Percentiles rank a stretch among this genome's conserved stretches.
phyloP scores from a whole-genome alignment of 805 yeast species.

The Candida ulmi region DNA sequence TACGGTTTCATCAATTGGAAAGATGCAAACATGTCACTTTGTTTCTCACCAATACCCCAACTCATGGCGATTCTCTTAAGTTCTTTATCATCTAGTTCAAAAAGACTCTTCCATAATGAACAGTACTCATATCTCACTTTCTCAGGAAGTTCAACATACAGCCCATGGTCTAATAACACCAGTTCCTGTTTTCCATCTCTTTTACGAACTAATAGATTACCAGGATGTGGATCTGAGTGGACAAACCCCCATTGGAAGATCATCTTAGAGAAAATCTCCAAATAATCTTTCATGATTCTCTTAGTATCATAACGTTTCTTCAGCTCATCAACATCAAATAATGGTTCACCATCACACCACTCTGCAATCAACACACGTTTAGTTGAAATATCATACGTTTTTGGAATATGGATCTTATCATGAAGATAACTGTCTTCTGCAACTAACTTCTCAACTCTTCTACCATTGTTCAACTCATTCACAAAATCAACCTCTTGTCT shows the following conservation, averaged over 20 bases:
- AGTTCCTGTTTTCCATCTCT: conserved; percentile 38
- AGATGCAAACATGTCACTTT: conserved; percentile 54
- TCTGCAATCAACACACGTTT: conserved; percentile 55
- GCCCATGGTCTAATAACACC: conserved; percentile 71
- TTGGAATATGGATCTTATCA: conserved; percentile 50
- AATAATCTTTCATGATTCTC: conserved; percentile 40
- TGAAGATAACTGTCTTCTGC: conserved; percentile 35
- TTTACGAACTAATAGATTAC: conserved; percentile 56
- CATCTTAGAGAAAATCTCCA: conserved; percentile 47
- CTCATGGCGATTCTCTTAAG: conserved; percentile 41
- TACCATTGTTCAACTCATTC: conserved; percentile 51
- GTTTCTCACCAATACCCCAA: conserved; percentile 67
- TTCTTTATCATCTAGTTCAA: conserved; percentile 43
- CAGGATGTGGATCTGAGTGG: conserved; percentile 79
- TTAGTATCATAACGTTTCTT: conserved; percentile 31
- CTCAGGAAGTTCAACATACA: conserved; percentile 50
- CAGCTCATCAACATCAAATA: conserved; percentile 42
- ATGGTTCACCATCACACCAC: conserved; percentile 70
- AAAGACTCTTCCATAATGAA: conserved; percentile 56
- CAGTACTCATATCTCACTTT: conserved; percentile 52
- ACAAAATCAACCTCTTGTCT: conserved; percentile 57
- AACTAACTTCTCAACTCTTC: conserved; percentile 32
- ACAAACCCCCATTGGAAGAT: conserved; percentile 58
- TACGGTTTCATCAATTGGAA: conserved; percentile 47
- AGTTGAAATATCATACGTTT: conserved; percentile 41